Evolutionary conservation across 73 alveolate genomes (phyloP).

Genomic region (Durusdinium trenchii): DNA sequence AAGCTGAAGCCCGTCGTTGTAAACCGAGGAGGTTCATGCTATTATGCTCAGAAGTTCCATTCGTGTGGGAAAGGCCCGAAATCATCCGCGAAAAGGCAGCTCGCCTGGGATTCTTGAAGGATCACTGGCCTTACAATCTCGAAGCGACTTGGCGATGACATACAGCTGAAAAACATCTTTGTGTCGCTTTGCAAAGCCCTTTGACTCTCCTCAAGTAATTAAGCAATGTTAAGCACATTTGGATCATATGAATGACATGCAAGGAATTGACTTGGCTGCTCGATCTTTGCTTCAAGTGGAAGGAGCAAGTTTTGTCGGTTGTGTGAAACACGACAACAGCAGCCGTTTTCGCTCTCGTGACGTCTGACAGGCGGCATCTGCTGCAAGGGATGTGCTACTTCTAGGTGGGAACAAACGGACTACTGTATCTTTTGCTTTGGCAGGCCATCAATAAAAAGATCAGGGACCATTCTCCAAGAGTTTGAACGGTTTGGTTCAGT

Average conservation of each 20-base stretch:
- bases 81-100: neutral
- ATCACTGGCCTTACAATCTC: slow-evolving; percentile 54
- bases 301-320: neutral
- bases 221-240: neutral
- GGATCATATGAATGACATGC: neutral
- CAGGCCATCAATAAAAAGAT: neutral
- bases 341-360: neutral
- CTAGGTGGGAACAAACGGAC: neutral
- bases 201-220: neutral
- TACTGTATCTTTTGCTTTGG: too few relatives aligned
- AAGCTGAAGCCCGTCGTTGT: neutral
- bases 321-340: neutral
- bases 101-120: slow-evolving; percentile 36
- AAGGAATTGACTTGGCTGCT: slow-evolving; percentile 47
- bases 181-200: neutral
- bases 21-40: slow-evolving; percentile 6
- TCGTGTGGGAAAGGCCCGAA: slow-evolving; percentile 51
- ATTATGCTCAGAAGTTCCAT: slow-evolving; percentile 37
- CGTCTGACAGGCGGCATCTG: slow-evolving; percentile 22
- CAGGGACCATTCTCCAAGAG: too few relatives aligned
- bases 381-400: neutral
- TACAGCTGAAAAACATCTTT: too few relatives aligned
- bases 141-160: too few relatives aligned
- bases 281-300: slow-evolving; percentile 70
- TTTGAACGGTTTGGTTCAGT: too few relatives aligned